Conservation (phyloP, 305 asterid species). For the Nicotiana rustica region DNA sequence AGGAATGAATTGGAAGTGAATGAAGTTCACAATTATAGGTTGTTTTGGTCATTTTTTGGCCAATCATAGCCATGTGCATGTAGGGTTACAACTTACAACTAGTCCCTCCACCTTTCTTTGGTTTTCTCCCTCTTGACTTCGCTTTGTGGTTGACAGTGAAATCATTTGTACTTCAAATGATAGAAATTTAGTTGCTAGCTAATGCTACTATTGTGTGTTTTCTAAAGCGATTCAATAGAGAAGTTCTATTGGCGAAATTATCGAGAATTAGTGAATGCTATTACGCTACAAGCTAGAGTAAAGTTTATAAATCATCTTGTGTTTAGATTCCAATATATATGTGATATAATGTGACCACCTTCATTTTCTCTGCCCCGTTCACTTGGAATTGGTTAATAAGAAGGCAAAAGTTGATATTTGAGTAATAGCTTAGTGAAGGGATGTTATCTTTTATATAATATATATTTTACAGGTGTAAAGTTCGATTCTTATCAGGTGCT, state of each 20-base stretch:
- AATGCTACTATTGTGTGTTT: no score
- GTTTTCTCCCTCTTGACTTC: not conserved
- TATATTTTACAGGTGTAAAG: not conserved
- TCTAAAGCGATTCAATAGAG: not conserved
- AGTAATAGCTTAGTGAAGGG: not conserved
- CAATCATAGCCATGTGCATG: conserved; percentile 18
- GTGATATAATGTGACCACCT: not conserved
- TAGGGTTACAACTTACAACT: not conserved
- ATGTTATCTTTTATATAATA: not conserved
- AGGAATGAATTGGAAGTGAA: conserved; percentile 21
- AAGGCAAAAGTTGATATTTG: not conserved
- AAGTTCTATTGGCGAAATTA: not conserved
- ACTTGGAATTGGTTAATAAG: not conserved
- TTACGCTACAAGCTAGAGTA: not conserved
- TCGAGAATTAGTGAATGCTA: not conserved
- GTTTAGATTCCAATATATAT: not conserved
- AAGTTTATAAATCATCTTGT: not conserved
- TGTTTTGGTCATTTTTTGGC: not conserved
- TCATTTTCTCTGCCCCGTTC: not conserved
- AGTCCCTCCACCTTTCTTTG: not conserved
- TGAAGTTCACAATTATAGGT: conserved; percentile 18
- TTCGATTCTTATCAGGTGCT: not conserved
- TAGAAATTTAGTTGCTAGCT: no score
- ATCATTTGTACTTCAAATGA: not conserved
- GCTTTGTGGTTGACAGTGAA: not conserved